Percentiles rank a stretch among this genome's conserved stretches.
Evolutionary conservation across 768 basidiomycete species (phyloP).

Genomic region (Exsudoporus frostii): DNA sequence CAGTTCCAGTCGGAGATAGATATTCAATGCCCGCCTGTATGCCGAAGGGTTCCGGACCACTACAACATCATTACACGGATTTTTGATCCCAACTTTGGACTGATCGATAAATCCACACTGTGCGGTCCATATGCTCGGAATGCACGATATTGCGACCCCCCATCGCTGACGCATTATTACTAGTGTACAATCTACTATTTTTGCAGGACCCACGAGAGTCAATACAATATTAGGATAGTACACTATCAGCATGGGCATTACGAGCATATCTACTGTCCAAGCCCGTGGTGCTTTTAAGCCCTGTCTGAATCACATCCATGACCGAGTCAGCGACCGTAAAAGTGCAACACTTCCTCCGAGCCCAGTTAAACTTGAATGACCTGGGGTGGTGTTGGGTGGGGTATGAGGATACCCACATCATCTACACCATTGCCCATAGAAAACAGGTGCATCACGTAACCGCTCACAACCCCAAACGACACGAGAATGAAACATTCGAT

Average conservation of each 20-base stretch:
- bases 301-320: background rate
- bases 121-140: no score
- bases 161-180: no score
- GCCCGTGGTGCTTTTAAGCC: background rate
- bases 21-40: no score
- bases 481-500: slow-evolving; percentile 8
- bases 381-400: background rate
- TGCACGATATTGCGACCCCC: no score
- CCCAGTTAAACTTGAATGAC: slow-evolving; percentile 1
- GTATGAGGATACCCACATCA: background rate
- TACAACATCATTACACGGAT: no score
- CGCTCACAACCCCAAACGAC: background rate
- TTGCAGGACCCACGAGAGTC: background rate
- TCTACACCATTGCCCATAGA: background rate
- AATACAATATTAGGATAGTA: background rate
- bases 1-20: no score
- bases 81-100: no score
- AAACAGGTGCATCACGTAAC: background rate
- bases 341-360: background rate
- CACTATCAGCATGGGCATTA: background rate
- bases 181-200: no score
- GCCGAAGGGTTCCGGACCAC: no score
- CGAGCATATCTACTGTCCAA: background rate
- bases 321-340: background rate
- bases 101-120: no score